Percentiles rank a stretch among this genome's conserved stretches.
Evolutionary conservation across 2,329 filamentous ascomycete species (phyloP).

Genomic region (Aureobasidium melanogenum): DNA sequence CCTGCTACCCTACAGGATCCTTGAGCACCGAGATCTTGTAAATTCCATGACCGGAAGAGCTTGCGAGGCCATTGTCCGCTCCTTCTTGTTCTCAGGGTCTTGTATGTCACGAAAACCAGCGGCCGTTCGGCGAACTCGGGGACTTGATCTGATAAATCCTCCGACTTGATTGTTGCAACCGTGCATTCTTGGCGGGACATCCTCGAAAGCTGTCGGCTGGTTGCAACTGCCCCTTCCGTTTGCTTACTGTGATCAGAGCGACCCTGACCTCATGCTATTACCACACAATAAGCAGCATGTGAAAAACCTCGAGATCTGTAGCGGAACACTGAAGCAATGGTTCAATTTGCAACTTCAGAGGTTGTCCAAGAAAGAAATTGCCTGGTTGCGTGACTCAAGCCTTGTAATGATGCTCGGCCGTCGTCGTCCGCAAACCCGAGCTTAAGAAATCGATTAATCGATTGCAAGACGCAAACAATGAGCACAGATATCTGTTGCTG

Average conservation of each 20-base stretch:
- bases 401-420: not conserved
- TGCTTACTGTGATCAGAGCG: not conserved
- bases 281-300: not conserved
- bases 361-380: not conserved
- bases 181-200: not conserved
- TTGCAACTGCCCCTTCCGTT: not conserved
- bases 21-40: not conserved
- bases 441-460: too few species aligned
- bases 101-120: not conserved
- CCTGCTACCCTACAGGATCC: not conserved
- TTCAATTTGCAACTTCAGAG: not conserved
- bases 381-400: not conserved
- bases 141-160: not conserved
- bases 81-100: not conserved
- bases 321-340: not conserved
- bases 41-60: not conserved
- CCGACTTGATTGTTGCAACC: not conserved
- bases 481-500: too few species aligned
- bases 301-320: not conserved
- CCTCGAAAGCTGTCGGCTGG: not conserved
- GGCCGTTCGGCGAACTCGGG: not conserved
- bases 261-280: not conserved
- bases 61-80: not conserved
- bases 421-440: not conserved
- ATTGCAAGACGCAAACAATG: too few species aligned